Percentiles rank a stretch among this genome's conserved stretches.
Evolutionary conservation across 2,329 filamentous ascomycete genomes (phyloP).

Genomic region (Xylaria sp.): DNA sequence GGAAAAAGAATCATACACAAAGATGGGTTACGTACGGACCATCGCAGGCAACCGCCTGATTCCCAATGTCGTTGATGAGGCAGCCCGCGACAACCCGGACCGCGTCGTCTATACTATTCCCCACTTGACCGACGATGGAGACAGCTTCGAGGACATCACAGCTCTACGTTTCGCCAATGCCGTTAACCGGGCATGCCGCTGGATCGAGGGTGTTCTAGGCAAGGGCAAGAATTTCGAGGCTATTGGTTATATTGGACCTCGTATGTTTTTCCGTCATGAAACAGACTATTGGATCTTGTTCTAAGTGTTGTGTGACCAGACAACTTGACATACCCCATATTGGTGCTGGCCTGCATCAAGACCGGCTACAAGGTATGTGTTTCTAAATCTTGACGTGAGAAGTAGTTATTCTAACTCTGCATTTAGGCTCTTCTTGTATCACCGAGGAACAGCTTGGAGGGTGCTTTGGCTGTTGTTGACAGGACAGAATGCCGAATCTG

Average conservation of each 20-base stretch:
- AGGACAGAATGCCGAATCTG: conserved; percentile 41
- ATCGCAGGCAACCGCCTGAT: conserved; percentile 40
- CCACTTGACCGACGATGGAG: conserved; percentile 39
- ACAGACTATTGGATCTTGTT: neutral
- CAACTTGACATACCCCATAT: conserved; percentile 41
- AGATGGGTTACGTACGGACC: conserved; percentile 35
- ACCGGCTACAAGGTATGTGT: conserved; percentile 41
- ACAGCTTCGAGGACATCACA: conserved; percentile 42
- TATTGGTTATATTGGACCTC: conserved; percentile 42
- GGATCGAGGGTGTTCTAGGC: conserved; percentile 39
- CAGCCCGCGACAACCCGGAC: conserved; percentile 39
- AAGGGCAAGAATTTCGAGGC: conserved; percentile 41
- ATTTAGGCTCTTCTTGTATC: conserved; percentile 40
- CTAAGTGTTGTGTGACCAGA: conserved; percentile 34
- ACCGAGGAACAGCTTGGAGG: conserved; percentile 41
- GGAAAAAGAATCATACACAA: conserved; percentile 6
- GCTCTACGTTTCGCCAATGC: conserved; percentile 42
- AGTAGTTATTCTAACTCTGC: conserved; percentile 8
- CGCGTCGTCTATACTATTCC: conserved; percentile 42
- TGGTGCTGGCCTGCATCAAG: conserved; percentile 42
- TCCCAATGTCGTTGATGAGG: conserved; percentile 42
- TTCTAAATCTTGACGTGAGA: too few relatives aligned
- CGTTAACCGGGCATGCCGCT: conserved; percentile 39
- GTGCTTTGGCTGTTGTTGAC: conserved; percentile 40
- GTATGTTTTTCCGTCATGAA: conserved; percentile 22